Base-by-base conservation (phyloP, 768 basidiomycete genomes). In the Leucosporidium scottii region DNA sequence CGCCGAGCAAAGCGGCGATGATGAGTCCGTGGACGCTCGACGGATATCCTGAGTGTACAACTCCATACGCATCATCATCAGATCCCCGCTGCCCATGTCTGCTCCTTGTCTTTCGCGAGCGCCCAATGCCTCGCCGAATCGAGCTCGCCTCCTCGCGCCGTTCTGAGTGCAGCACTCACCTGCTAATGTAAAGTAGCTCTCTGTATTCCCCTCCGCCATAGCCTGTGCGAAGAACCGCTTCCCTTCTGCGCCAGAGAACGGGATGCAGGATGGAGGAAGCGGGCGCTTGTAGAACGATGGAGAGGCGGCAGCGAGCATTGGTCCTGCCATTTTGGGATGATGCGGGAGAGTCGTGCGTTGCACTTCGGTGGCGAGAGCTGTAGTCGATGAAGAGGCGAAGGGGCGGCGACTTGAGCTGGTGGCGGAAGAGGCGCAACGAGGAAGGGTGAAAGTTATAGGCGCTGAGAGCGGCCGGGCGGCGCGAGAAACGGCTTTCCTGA, bases 251-350 rank as follows among this genome's bases (percentile, higher is more conserved):
- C 55, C 59, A 27, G 57, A 34, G 64, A 74, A 75, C 10, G 68
- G n/a, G 7, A 63, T 66, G 53, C 74, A 75, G 0, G 65, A 39
- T 0, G n/a, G 1, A 2, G 74, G 74, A 1, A 75, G 63, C 1
- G 73, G 73, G 0, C 74, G 63, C 55, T 74, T 72, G 68, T 70
- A 75, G 63, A 75, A 75, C 4, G 60, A 59, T 3, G 63, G 61
- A 13, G 65, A 50, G 3, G 73, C 28, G 13, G 50, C 50, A 12
- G 60, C 64, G 39, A 69, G 48, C 12, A 61, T 18, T 10, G 66
- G 44, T 21, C 48, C 39, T 0, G 60, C 47, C 65, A 49, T 61
- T 6, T 4, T 30, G 59, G 39, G 50, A n/a, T 27, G 50, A 51
- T 23, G 50, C 13, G 50, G 50, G 3, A 51, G 50, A 2, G 13